Evolutionary conservation across 257 asterid species (phyloP), one percentile per base, ranked within the genome.

Genomic region (Scutellaria baicalensis): DNA sequence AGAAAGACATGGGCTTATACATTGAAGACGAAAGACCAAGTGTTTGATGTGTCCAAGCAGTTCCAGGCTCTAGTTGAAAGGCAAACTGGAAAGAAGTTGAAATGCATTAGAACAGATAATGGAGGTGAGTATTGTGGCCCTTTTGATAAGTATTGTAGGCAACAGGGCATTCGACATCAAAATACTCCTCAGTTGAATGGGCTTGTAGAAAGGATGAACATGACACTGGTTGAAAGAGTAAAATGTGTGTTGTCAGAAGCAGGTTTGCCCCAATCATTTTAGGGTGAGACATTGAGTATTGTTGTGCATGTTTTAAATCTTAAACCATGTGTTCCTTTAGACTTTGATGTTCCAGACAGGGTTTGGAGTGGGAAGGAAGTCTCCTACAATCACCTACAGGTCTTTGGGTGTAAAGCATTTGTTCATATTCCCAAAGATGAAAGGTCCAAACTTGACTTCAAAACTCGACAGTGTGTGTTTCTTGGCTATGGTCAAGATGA

Each of bases 351-450:
- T n/a, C n/a, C n/a, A n/a, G n/a, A n/a, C n/a, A n/a, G n/a, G n/a
- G n/a, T n/a, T n/a, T n/a, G n/a, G n/a, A n/a, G n/a, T n/a, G n/a
- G n/a, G n/a, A n/a, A n/a, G n/a, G n/a, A n/a, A n/a, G n/a, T n/a
- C n/a, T n/a, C n/a, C n/a, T n/a, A n/a, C n/a, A n/a, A n/a, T n/a
- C n/a, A n/a, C n/a, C n/a, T n/a, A n/a, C n/a, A n/a, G n/a, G n/a
- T n/a, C n/a, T 77, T 77, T 11, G 70, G 78, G 0, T 71, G 68
- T 7, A 49, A 69, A 3, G 40, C 44, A 6, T 58, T 31, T 59
- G 64, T 77, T 3, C 78, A 71, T 27, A 6, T 77, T 18, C 63
- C 74, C 5, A 43, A 42, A 3, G 71, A 45, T 49, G 49, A 66
- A 16, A 70, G 68, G 16, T 70, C 68, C 11, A 47, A 70, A 55